Evolutionary conservation across 169 alveolate species (phyloP), one percentile per base, ranked within the genome.

Genomic region (Pseudocohnilembus persalinus): DNA sequence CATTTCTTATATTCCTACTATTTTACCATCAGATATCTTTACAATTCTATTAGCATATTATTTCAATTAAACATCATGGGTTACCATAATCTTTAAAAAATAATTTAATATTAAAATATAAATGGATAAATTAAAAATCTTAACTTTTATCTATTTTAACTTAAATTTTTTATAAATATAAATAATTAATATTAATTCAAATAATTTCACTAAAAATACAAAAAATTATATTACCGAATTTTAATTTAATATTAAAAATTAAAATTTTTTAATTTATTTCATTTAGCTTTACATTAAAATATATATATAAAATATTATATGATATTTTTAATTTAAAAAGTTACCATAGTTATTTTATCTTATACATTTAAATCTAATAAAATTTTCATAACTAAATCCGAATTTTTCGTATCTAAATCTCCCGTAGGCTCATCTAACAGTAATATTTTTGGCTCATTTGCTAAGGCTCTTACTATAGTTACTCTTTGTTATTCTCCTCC

Each of bases 401-500:
- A 91, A 81, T 91, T 92, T 74, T 94, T 90, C 6, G 97, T 96
- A 89, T 96, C 98, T 28, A 96, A 83, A 92, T 96, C 98, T 32
- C 98, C 98, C 28, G 98, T 96, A 0, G 98, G 98, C 77, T 96
- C 98, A 90, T 96, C 98, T 63, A 96, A 82, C 29, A 96, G 86
- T 63, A 96, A 65, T 31, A 96, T 93, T 80, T 91, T 91, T 1
- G 98, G 98, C 31, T 89, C 87, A 82, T 96, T 96, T 25, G 97
- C 92, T 16, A 96, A 84, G 1, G 98, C 97, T 84, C 98, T 88
- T 31, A 97, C 96, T 27, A 96, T 94, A 29, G 98, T 94, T 11
- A 94, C 97, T 89, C 98, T 93, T 85, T 96, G 92, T 81, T 96
- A 95, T 84, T 96, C 97, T 83, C 98, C 98, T 85, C 98, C 98